Conservation (phyloP, 371 early-diverging fungal genomes). For the Smittium culicis region DNA sequence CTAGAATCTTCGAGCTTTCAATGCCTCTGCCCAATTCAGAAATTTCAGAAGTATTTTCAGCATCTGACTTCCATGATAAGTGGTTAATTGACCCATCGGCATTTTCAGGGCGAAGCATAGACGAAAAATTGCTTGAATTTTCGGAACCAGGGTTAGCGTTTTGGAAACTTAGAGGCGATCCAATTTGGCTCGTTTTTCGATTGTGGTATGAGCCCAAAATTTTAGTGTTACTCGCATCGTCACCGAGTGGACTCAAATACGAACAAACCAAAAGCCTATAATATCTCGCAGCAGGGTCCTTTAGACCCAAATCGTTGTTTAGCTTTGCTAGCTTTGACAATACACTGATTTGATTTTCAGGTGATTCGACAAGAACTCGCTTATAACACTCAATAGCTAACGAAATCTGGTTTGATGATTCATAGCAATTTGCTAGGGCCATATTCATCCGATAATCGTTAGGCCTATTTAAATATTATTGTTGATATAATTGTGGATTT, state of each 20-base stretch:
- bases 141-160: not conserved
- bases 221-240: not conserved
- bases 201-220: not conserved
- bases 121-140: not conserved
- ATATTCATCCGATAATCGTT: conserved; percentile 69
- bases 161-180: not conserved
- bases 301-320: conserved; percentile 39
- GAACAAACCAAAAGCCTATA: conserved; percentile 22
- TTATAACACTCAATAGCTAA: conserved; percentile 54
- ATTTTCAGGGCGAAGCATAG: no score
- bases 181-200: not conserved
- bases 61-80: not conserved
- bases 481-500: no score
- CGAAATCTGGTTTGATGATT: conserved; percentile 31
- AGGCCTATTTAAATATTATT: conserved; percentile 31
- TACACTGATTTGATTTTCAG: conserved; percentile 36
- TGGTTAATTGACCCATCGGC: not conserved
- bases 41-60: not conserved
- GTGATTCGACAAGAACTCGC: conserved; percentile 42
- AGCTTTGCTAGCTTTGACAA: conserved; percentile 40
- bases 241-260: not conserved
- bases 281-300: conserved; percentile 40
- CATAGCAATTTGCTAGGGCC: conserved; percentile 57
- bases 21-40: not conserved
- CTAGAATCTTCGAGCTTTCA: not conserved